These are phyloP conservation scores for Alternaria ventricosa DNA, from an alignment of 2,329 filamentous ascomycete species.

Conservation along the genomic window DNA sequence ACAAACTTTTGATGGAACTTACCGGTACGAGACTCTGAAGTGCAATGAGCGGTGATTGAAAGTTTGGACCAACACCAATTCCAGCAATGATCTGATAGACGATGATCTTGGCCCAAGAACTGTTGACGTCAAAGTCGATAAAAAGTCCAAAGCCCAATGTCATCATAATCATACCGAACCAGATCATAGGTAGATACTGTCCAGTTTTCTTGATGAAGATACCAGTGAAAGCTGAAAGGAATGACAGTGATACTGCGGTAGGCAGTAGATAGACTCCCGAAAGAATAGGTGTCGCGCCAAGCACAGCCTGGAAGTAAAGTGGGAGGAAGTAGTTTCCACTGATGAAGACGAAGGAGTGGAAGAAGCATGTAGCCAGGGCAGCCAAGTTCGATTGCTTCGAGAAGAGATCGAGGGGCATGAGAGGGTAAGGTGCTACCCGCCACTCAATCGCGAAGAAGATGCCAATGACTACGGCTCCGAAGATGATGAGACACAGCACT, in stretches of 20 bases:
- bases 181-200: conserved; percentile 51
- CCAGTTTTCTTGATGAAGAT: conserved; percentile 58
- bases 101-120: conserved; percentile 50
- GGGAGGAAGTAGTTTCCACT: conserved; percentile 80
- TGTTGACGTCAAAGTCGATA: conserved; percentile 41
- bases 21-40: conserved; percentile 67
- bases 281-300: conserved; percentile 71
- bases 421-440: conserved; percentile 74
- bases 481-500: conserved; percentile 78
- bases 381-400: conserved; percentile 69
- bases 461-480: conserved; percentile 68
- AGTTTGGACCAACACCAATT: conserved; percentile 67
- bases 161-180: conserved; percentile 46
- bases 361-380: conserved; percentile 70
- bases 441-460: conserved; percentile 77
- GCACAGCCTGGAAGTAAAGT: conserved; percentile 81
- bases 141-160: conserved; percentile 49
- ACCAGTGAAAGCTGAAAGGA: conserved; percentile 65
- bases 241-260: conserved; percentile 70
- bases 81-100: conserved; percentile 49
- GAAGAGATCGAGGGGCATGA: conserved; percentile 80
- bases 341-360: conserved; percentile 80
- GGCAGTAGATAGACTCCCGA: conserved; percentile 79
- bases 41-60: conserved; percentile 72
- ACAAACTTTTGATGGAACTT: conserved; percentile 17